Evolutionary conservation across 257 asterid genomes (phyloP).

Genomic region (Solanum piurae): DNA sequence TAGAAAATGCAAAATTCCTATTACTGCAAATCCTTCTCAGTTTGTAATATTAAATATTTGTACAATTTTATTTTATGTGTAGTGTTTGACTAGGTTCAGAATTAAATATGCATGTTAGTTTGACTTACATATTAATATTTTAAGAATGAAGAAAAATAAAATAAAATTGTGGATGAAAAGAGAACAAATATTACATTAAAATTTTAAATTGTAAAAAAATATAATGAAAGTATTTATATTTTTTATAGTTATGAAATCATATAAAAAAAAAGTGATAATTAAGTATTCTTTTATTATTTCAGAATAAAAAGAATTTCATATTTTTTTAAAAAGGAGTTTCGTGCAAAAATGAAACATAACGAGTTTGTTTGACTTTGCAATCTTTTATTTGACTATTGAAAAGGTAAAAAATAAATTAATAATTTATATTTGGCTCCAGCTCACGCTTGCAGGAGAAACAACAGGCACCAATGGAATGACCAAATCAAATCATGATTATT

Average conservation of each 20-base stretch:
- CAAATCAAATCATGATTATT: background rate
- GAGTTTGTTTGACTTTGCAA: background rate
- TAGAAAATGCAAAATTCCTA: too few relatives aligned
- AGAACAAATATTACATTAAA: background rate
- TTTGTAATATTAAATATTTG: background rate
- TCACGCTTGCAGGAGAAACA: background rate
- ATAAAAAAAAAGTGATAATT: background rate
- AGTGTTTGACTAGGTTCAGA: background rate
- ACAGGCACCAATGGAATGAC: background rate
- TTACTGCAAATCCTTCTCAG: background rate
- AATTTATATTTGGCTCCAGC: background rate
- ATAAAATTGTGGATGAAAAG: background rate
- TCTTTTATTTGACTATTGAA: background rate
- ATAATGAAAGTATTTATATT: background rate
- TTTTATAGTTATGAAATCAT: background rate
- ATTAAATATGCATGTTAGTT: background rate
- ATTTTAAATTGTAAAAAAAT: background rate
- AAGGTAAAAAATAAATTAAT: background rate
- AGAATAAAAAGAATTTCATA: background rate
- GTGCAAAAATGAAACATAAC: background rate
- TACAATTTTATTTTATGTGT: background rate
- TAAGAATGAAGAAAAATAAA: background rate
- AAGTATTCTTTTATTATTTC: background rate
- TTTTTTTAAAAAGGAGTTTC: background rate
- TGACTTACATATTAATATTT: background rate